A percentile compares a stretch with the other conserved stretches of the same genome.
phyloP scores from a whole-genome alignment of 2,329 filamentous ascomycete species.

The Metarhizium sp. region DNA sequence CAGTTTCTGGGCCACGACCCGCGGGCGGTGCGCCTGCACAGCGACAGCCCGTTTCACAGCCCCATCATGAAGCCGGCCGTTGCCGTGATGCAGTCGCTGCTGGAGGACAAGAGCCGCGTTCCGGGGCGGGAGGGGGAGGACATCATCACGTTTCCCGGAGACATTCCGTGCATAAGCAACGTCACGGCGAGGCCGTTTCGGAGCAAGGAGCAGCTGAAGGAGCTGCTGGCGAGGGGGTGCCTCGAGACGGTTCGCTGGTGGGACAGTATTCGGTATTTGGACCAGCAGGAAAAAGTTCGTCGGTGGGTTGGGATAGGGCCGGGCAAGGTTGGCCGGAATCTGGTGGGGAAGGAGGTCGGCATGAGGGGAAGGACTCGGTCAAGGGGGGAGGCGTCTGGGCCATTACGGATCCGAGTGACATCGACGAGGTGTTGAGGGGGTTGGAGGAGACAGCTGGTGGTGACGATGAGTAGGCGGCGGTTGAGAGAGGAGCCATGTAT shows the following conservation, averaged over 20 bases:
- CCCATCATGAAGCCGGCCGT: constrained; percentile 85
- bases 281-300: constrained; percentile 71
- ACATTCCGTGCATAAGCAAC: constrained; percentile 75
- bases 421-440: constrained; percentile 57
- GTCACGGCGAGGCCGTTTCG: constrained; percentile 71
- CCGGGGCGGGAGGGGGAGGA: constrained; percentile 47
- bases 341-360: constrained; percentile 92
- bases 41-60: constrained; percentile 84
- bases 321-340: constrained; percentile 84
- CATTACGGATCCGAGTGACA: constrained; percentile 69
- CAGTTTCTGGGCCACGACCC: constrained; percentile 91
- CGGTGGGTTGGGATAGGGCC: constrained; percentile 90
- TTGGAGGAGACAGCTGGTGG: constrained; percentile 54
- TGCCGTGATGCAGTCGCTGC: constrained; percentile 58
- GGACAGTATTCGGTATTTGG: constrained; percentile 83
- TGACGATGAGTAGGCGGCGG: constrained; percentile 33
- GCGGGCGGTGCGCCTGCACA: constrained; percentile 75
- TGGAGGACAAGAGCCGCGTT: constrained; percentile 49
- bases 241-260: constrained; percentile 94
- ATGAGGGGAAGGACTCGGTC: constrained; percentile 66
- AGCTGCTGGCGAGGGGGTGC: constrained; percentile 69
- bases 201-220: constrained; percentile 64
- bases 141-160: constrained; percentile 65
- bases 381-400: constrained; percentile 93
- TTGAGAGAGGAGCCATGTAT: too few species aligned